These are phyloP conservation scores for Prunus yedoensis DNA, from an alignment of 331 rosid species.

Conservation along the genomic window DNA sequence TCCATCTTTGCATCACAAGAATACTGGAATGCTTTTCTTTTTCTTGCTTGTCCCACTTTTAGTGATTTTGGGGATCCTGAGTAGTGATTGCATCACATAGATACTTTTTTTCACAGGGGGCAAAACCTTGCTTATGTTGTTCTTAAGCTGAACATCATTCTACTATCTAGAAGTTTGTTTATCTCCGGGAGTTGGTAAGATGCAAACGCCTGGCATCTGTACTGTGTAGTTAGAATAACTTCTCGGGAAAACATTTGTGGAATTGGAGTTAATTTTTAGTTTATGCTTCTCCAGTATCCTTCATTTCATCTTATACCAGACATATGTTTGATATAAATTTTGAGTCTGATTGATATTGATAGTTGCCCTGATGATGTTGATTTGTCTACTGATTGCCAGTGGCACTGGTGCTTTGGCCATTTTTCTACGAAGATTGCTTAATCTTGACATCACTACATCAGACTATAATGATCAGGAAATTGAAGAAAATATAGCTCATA, in stretches of 20 bases:
- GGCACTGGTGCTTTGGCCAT: constrained; percentile 98
- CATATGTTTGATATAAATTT: not conserved
- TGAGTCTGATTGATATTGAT: not conserved
- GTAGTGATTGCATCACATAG: not conserved
- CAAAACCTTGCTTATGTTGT: not conserved
- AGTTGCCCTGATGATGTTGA: constrained; percentile 1
- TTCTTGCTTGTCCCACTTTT: not conserved
- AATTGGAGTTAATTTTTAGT: not conserved
- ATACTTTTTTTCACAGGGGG: not conserved
- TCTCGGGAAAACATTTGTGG: not conserved
- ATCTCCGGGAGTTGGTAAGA: too few relatives aligned
- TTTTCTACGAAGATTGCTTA: constrained; percentile 53
- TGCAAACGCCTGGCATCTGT: not conserved
- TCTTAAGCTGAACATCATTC: not conserved
- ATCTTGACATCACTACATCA: constrained; percentile 90
- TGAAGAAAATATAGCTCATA: constrained; percentile 80
- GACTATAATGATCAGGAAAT: constrained; percentile 86
- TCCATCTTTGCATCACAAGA: not conserved
- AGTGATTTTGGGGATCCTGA: not conserved
- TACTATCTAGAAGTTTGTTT: not conserved
- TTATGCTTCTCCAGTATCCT: not conserved
- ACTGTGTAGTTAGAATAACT: not conserved
- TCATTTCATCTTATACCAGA: not conserved
- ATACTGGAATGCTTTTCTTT: not conserved
- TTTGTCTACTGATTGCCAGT: constrained; percentile 45